A percentile compares a stretch with the other conserved stretches of the same genome.
phyloP scores from a whole-genome alignment of 805 yeast species.

The Kuraishia borneana region DNA sequence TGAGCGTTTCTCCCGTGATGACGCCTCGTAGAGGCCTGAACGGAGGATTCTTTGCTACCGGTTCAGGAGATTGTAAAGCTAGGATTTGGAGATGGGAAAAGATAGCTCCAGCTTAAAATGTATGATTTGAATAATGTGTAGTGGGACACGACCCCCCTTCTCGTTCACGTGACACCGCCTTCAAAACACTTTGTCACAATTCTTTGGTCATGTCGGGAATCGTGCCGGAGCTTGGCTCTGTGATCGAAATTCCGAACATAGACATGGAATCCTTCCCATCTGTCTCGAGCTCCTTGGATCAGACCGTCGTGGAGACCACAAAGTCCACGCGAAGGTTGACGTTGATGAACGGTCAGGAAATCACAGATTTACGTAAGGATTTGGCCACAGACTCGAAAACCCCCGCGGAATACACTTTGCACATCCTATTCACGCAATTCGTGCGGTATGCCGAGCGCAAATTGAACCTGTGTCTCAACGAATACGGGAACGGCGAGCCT shows the following conservation, averaged over 20 bases:
- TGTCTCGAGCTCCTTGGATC: background rate
- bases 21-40: slow-evolving; percentile 30
- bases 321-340: slow-evolving; percentile 2
- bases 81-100: slow-evolving; percentile 79
- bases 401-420: slow-evolving; percentile 86
- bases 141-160: too few relatives aligned
- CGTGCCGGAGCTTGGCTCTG: too few relatives aligned
- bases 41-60: slow-evolving; percentile 89
- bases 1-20: slow-evolving; percentile 78
- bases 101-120: too few relatives aligned
- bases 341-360: slow-evolving; percentile 2
- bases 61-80: slow-evolving; percentile 95
- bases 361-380: slow-evolving; percentile 2
- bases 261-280: background rate
- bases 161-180: too few relatives aligned
- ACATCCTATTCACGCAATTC: slow-evolving; percentile 89
- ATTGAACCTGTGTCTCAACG: slow-evolving; percentile 57
- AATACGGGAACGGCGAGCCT: slow-evolving; percentile 59
- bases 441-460: slow-evolving; percentile 90
- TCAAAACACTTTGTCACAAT: too few relatives aligned
- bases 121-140: too few relatives aligned
- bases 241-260: background rate
- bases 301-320: too few relatives aligned
- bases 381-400: slow-evolving; percentile 26
- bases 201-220: too few relatives aligned